These are phyloP conservation scores for Eutrema yunnanense DNA, from an alignment of 345 rosid genomes.

Conservation along the genomic window DNA sequence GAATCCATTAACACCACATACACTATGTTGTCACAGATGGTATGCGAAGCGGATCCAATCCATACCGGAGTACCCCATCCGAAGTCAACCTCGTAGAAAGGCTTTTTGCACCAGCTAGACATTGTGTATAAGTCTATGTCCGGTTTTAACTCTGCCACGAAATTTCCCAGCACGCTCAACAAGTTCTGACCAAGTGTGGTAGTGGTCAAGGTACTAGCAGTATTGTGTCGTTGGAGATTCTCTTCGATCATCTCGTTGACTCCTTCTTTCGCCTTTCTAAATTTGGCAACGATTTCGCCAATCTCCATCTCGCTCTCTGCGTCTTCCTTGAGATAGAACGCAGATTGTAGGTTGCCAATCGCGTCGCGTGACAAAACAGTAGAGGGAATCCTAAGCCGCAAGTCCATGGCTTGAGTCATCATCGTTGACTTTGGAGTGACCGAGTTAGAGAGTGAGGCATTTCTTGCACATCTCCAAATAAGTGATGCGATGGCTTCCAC, in stretches of 20 bases:
- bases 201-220: neutral
- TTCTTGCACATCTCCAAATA: slow-evolving; percentile 22
- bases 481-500: slow-evolving; percentile 31
- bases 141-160: neutral
- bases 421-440: neutral
- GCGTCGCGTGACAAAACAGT: slow-evolving; percentile 3
- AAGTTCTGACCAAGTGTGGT: neutral
- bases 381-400: slow-evolving; percentile 26
- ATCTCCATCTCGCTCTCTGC: slow-evolving; percentile 13
- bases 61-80: slow-evolving; percentile 49
- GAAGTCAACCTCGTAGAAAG: slow-evolving; percentile 41
- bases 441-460: neutral
- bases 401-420: slow-evolving; percentile 27
- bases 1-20: neutral
- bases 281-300: neutral
- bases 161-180: neutral
- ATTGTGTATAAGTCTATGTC: slow-evolving; percentile 15
- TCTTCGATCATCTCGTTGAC: neutral
- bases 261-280: slow-evolving; percentile 21
- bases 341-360: slow-evolving; percentile 20
- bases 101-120: slow-evolving; percentile 41
- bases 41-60: slow-evolving; percentile 5
- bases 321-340: neutral
- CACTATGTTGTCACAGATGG: neutral
- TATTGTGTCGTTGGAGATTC: neutral